phyloP scores from a whole-genome alignment of 108 stramenopile species.

The Aurantiochytrium sp. region DNA sequence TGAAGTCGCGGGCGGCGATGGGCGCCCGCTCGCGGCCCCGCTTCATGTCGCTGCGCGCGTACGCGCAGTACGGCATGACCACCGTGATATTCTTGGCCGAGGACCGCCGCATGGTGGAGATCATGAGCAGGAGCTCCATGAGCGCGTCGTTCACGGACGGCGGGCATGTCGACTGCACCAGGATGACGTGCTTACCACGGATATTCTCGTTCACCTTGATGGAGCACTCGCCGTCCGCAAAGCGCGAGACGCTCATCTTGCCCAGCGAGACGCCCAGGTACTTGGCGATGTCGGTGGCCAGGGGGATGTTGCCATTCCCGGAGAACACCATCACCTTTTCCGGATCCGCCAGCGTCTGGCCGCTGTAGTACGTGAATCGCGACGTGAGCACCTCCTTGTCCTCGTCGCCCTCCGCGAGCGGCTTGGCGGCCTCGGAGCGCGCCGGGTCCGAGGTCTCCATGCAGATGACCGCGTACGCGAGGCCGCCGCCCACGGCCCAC shows the following conservation, averaged over 20 bases:
- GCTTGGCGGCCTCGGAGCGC: neutral
- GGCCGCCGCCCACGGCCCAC: neutral
- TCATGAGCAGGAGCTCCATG: constrained; percentile 42
- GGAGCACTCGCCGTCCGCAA: constrained; percentile 44
- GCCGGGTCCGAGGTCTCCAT: neutral
- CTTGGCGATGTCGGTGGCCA: neutral
- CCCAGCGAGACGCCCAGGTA: constrained; percentile 7
- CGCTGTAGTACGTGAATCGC: constrained; percentile 6
- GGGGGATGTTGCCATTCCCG: neutral
- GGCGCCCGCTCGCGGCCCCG: neutral
- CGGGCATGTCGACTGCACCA: constrained; percentile 36
- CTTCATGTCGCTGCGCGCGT: constrained; percentile 9
- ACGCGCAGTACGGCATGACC: neutral
- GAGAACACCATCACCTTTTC: neutral
- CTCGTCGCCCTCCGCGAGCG: neutral
- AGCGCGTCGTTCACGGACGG: constrained; percentile 39
- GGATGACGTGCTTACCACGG: constrained; percentile 37
- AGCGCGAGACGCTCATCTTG: neutral
- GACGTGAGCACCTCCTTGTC: neutral
- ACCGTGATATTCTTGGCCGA: constrained; percentile 44
- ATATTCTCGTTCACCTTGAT: constrained; percentile 39
- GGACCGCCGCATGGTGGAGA: neutral
- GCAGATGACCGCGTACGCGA: neutral
- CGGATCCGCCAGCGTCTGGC: neutral
- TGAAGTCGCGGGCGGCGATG: neutral